Percentiles rank a stretch among this genome's conserved stretches.
These are phyloP conservation scores for Leccinum sublutescens DNA, from an alignment of 768 basidiomycete genomes.

Conservation along the genomic window DNA sequence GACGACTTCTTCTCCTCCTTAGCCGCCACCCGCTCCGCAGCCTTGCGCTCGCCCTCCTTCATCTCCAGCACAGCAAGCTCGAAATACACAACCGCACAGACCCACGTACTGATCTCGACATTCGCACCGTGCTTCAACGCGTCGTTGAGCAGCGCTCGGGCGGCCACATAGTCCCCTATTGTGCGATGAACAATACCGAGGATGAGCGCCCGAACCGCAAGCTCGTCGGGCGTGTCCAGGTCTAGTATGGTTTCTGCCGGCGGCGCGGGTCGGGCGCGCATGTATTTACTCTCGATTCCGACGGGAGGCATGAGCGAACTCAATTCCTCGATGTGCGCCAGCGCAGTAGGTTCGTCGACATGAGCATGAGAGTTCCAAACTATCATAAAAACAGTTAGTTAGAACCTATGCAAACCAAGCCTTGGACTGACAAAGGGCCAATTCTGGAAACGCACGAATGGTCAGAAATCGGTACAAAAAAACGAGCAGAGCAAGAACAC, in stretches of 20 bases:
- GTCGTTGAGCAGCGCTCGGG: constrained; percentile 52
- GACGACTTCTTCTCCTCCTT: not conserved
- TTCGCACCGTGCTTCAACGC: constrained; percentile 42
- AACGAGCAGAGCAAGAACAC: constrained; percentile 12
- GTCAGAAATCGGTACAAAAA: constrained; percentile 5
- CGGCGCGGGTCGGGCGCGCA: constrained; percentile 1
- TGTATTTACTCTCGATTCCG: constrained; percentile 32
- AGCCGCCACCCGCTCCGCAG: constrained; percentile 32
- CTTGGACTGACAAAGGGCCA: constrained; percentile 61
- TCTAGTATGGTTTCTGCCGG: constrained; percentile 26
- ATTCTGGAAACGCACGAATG: constrained; percentile 40
- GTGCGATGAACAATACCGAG: constrained; percentile 68
- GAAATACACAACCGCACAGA: constrained; percentile 62
- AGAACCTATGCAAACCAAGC: not conserved
- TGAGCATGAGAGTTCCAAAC: constrained; percentile 82
- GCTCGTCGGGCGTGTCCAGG: constrained; percentile 70
- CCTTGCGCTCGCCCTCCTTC: constrained; percentile 50
- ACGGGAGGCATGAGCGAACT: constrained; percentile 47
- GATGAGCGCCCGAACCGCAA: constrained; percentile 64
- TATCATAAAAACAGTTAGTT: constrained; percentile 26
- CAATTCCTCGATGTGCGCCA: constrained; percentile 59
- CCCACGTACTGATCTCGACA: constrained; percentile 62
- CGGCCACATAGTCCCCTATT: constrained; percentile 40
- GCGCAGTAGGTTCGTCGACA: constrained; percentile 49
- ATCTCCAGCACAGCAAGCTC: constrained; percentile 72